Evolutionary conservation across 2,329 filamentous ascomycete genomes (phyloP), one percentile per base, ranked within the genome.

Genomic region (Trichophyton mentagrophytes): DNA sequence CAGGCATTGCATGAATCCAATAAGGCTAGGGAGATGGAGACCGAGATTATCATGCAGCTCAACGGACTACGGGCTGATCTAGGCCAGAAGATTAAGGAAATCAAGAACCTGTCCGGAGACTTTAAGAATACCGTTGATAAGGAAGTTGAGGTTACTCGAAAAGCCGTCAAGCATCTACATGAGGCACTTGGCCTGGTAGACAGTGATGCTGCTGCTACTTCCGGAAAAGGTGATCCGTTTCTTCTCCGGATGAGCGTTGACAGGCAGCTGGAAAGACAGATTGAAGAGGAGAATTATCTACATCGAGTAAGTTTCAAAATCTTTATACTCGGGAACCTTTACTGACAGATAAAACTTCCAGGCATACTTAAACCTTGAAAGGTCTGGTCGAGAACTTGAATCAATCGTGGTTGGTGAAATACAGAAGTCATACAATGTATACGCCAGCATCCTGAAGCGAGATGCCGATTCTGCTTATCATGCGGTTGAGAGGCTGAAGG

Each of bases 111-210:
- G 15, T 88, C 90, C 4, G 88, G 90, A 15, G 93, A 99, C 73
- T 99, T 99, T 76, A 96, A 96, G 76, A 99, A 96, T 71, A 88
- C 87, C 0, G 90, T 99, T 8, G 90, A 96, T 27, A 96, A 92
- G 76, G 93, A 97, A 74, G 92, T 95, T 78, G 91, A 96, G 20
- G 78, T 73, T 17, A 96, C 93, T 0, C 82, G 86, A 63, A 89
- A 85, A 71, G 86, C 87, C 15, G 89, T 97, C 27, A 85, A 85
- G 59, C 80, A 84, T 36, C 78, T 96, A n/a, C 86, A 93, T 65
- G 91, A 96, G 62, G 82, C 87, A 1, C 76, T 99, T 36, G 86
- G 87, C 15, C 82, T 89, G 67, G 85, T 86, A 47, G 90, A 96
- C 69, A 78, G 87, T 15, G 91, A 96, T 70, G 81, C 88, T 0